A percentile compares a stretch with the other conserved stretches of the same genome.
Conservation (phyloP, 78 protist genomes). For the Dictyostelium firmibasis region DNA sequence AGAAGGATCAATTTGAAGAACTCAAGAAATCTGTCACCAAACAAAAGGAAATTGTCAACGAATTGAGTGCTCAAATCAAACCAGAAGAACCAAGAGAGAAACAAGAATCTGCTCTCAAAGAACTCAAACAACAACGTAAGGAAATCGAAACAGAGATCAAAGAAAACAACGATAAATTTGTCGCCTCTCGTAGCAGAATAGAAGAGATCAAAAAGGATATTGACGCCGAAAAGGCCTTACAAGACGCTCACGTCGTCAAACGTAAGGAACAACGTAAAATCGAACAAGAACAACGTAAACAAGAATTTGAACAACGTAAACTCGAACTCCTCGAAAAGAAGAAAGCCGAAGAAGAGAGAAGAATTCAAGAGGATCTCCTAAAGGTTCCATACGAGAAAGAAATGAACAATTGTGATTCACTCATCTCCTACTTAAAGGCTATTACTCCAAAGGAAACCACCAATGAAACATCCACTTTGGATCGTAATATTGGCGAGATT, state of each 20-base stretch:
- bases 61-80: neutral
- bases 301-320: neutral
- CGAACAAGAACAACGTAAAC: constrained; percentile 2
- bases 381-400: constrained; percentile 48
- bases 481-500: neutral
- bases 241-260: neutral
- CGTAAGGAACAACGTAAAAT: neutral
- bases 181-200: neutral
- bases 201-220: neutral
- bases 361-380: constrained; percentile 6
- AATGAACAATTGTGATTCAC: constrained; percentile 8
- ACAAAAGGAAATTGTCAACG: neutral
- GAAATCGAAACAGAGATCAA: neutral
- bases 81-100: neutral
- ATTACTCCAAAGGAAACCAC: constrained; percentile 38
- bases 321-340: neutral
- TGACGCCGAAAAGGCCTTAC: neutral
- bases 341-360: constrained; percentile 4
- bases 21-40: neutral
- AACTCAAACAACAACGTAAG: neutral
- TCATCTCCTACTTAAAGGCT: neutral
- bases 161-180: neutral
- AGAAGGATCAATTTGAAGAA: neutral
- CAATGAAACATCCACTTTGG: neutral
- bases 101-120: neutral